These are phyloP conservation scores for Pseudoscleropodium purum DNA, from an alignment of 225 moss, liverwort and hornwort species.

Conservation along the genomic window DNA sequence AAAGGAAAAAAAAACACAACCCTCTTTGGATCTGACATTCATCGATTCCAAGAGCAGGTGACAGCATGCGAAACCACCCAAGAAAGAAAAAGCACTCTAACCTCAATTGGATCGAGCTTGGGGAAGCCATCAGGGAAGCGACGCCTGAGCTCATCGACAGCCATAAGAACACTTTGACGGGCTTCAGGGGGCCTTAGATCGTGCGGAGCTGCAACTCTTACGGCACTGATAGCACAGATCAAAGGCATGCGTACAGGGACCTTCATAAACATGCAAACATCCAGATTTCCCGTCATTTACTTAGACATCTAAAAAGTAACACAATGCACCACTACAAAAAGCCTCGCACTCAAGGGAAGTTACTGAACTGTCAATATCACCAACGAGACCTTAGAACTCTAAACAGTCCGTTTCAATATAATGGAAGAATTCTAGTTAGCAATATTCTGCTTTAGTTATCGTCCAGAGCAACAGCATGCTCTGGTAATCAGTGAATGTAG, in stretches of 20 bases:
- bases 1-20: background rate
- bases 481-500: background rate
- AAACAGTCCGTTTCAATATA: background rate
- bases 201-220: slow-evolving; percentile 89
- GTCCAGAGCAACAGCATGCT: background rate
- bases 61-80: background rate
- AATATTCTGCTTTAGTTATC: background rate
- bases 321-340: background rate
- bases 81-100: slow-evolving; percentile 9
- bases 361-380: background rate
- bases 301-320: background rate
- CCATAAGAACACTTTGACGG: slow-evolving; percentile 81
- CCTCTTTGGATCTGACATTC: background rate
- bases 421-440: background rate
- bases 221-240: slow-evolving; percentile 83
- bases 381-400: background rate
- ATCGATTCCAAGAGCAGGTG: background rate
- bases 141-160: slow-evolving; percentile 85
- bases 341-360: background rate
- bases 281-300: slow-evolving; percentile 6
- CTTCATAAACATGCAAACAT: slow-evolving; percentile 44
- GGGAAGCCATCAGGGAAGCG: slow-evolving; percentile 86
- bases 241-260: slow-evolving; percentile 93
- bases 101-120: slow-evolving; percentile 89
- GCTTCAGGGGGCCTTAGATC: slow-evolving; percentile 79